These are phyloP conservation scores for Ceratocystis colombiana DNA, from an alignment of 2,329 filamentous ascomycete genomes.

Conservation along the genomic window DNA sequence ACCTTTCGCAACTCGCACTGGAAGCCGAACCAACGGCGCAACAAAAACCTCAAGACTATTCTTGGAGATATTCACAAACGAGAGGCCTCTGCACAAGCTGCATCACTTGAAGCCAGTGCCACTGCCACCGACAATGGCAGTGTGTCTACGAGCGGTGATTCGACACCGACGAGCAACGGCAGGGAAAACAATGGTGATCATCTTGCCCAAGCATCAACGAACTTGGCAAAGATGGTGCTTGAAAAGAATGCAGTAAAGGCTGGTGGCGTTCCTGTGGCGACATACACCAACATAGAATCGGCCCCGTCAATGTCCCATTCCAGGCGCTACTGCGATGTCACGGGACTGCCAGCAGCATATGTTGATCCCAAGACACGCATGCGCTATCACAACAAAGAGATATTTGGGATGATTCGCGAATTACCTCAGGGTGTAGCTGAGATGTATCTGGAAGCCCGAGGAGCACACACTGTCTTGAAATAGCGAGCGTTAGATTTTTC, in stretches of 20 bases:
- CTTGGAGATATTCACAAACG: constrained; percentile 78
- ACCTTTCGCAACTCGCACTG: constrained; percentile 83
- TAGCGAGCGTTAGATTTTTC: constrained; percentile 36
- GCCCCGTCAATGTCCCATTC: constrained; percentile 77
- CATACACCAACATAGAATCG: constrained; percentile 94
- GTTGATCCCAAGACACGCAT: constrained; percentile 89
- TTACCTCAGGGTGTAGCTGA: constrained; percentile 76
- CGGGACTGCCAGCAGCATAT: constrained; percentile 82
- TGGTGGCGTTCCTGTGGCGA: constrained; percentile 34
- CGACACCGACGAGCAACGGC: constrained; percentile 40
- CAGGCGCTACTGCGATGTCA: constrained; percentile 91
- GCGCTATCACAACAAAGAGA: constrained; percentile 85
- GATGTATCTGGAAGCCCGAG: constrained; percentile 77
- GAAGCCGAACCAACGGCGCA: constrained; percentile 88
- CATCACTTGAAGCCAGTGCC: constrained; percentile 64
- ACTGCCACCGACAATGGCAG: constrained; percentile 54
- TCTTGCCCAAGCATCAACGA: constrained; percentile 80
- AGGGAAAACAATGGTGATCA: constrained; percentile 46
- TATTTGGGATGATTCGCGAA: constrained; percentile 72
- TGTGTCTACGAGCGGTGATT: constrained; percentile 47
- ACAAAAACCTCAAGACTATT: constrained; percentile 98
- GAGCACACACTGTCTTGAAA: constrained; percentile 87
- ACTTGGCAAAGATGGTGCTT: constrained; percentile 74
- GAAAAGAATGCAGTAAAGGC: constrained; percentile 53
- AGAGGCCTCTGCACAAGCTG: constrained; percentile 80